Base-by-base conservation (phyloP, 495 filamentous ascomycete species). In the Pyronema domesticum region DNA sequence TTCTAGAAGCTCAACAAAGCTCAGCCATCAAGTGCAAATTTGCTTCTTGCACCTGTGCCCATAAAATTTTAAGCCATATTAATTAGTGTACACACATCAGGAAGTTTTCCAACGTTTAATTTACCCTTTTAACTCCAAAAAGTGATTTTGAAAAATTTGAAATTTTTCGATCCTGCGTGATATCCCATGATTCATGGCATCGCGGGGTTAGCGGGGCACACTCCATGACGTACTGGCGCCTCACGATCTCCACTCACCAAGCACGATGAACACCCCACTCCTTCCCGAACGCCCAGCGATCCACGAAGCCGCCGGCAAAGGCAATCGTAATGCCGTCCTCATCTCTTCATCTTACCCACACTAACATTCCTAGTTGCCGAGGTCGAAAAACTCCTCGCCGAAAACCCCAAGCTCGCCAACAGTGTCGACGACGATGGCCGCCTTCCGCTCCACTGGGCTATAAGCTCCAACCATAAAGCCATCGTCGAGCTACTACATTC, bases 371-470 rank as follows among this genome's bases (percentile, higher is more conserved):
- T 44, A 61, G 45, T 57, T 53, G 65, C 61, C 43, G 55, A 57
- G 4, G 58, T 55, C 14, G 62, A 45, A 62, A 57, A 30, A 23
- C 48, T 44, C 35, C 54, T 51, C 58, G 56, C 93, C 80, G 81
- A 82, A 60, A 88, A 93, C 61, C 81, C 85, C 0, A 86, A 85
- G 59, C 75, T 89, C 40, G 81, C 85, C 11, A 72, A 70, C 36
- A 72, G 71, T 46, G 83, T 80, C 66, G 91, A 99, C 61, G 80
- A 84, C 48, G 91, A 99, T 67, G 86, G 87, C 48, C 84, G 91
- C 48, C 77, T 95, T 18, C 83, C 93, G 0, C 80, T 96, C 50
- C 93, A 99, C 69, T 99, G 93, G 93, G 91, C 91, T 1, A 77
- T 79, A 11, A 91, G 88, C 43, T 82, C 83, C 68, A 93, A 89